A percentile compares a stretch with the other conserved stretches of the same genome.
These are phyloP conservation scores for Chrysoporthe cubensis DNA, from an alignment of 2,329 filamentous ascomycete genomes.

Conservation along the genomic window DNA sequence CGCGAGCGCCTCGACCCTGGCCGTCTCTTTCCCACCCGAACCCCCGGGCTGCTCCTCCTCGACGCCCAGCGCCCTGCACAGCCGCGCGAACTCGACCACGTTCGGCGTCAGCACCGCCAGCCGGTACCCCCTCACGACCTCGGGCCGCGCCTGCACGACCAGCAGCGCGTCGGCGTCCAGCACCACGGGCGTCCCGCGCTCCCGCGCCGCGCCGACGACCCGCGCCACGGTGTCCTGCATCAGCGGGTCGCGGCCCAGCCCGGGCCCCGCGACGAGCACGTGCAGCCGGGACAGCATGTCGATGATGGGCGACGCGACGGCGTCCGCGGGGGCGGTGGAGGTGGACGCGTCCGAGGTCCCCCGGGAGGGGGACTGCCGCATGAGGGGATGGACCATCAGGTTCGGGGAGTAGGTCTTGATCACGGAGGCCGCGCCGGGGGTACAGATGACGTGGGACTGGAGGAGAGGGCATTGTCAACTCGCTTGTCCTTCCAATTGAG, in stretches of 20 bases:
- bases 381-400: constrained; percentile 96
- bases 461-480: constrained; percentile 6
- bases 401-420: constrained; percentile 99
- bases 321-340: constrained; percentile 55
- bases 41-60: constrained; percentile 46
- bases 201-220: constrained; percentile 78
- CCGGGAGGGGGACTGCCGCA: constrained; percentile 70
- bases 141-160: constrained; percentile 75
- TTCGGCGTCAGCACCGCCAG: constrained; percentile 93
- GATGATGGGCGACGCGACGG: constrained; percentile 70
- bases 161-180: constrained; percentile 89
- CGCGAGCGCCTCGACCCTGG: constrained; percentile 67
- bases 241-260: constrained; percentile 83
- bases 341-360: constrained; percentile 47
- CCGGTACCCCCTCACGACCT: constrained; percentile 77
- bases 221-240: constrained; percentile 86
- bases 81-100: constrained; percentile 84
- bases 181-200: constrained; percentile 76
- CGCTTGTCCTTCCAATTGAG: neutral
- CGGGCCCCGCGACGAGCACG: constrained; percentile 90
- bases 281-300: constrained; percentile 85
- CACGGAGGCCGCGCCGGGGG: constrained; percentile 80
- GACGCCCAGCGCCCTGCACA: constrained; percentile 77
- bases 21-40: constrained; percentile 43
- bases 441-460: constrained; percentile 93